These are phyloP conservation scores for Tetrapisispora iriomotensis DNA, from an alignment of 805 yeast genomes.

Conservation along the genomic window DNA sequence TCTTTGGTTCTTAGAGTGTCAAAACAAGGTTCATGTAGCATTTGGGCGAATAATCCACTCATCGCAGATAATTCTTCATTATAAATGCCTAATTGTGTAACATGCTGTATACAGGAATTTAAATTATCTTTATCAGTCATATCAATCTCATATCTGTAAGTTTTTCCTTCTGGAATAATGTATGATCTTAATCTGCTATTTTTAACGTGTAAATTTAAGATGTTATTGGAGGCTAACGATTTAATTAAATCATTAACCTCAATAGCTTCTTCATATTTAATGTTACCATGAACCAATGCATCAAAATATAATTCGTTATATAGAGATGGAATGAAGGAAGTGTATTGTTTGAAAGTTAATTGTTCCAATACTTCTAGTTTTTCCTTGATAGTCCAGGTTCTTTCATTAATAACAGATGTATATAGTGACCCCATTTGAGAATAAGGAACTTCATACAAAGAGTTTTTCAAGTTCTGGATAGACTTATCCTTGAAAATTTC, in stretches of 20 bases:
- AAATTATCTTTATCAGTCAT: conserved; percentile 61
- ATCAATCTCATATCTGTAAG: conserved; percentile 37
- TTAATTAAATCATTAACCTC: conserved; percentile 38
- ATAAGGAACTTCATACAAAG: conserved; percentile 67
- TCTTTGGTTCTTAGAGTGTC: conserved; percentile 85
- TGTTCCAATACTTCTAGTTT: conserved; percentile 41
- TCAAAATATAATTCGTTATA: conserved; percentile 56
- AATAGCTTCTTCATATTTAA: conserved; percentile 43
- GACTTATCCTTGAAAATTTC: conserved; percentile 55
- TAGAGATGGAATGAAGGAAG: conserved; percentile 42
- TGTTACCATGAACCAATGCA: conserved; percentile 70
- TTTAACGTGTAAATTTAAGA: conserved; percentile 23
- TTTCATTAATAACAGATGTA: conserved; percentile 59
- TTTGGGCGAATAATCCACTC: conserved; percentile 59
- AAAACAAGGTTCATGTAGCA: conserved; percentile 80
- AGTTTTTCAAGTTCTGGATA: conserved; percentile 54
- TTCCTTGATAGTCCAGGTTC: conserved; percentile 55
- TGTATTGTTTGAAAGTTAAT: conserved; percentile 42
- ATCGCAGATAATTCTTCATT: conserved; percentile 34
- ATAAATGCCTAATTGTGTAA: conserved; percentile 57
- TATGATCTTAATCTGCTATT: conserved; percentile 32
- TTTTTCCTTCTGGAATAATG: conserved; percentile 32
- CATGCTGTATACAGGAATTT: conserved; percentile 77
- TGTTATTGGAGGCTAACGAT: conserved; percentile 36
- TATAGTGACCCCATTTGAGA: conserved; percentile 59